phyloP scores from a whole-genome alignment of 1,284 basidiomycete species.

The Phylloboletellus chloephorus region DNA sequence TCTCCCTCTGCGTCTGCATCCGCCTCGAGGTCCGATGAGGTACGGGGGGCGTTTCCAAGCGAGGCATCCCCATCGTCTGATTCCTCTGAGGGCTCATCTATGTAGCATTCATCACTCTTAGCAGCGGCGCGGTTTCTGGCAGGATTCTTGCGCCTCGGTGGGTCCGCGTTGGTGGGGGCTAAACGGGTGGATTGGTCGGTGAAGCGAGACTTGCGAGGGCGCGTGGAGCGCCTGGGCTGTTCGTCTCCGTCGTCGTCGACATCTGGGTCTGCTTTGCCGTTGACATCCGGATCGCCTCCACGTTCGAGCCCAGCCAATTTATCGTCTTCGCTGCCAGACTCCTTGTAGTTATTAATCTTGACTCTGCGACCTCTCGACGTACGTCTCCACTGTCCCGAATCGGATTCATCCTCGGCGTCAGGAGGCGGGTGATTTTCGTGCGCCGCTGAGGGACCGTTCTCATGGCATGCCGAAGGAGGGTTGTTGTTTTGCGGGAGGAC shows the following conservation, averaged over 20 bases:
- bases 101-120: slow-evolving; percentile 50
- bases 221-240: slow-evolving; percentile 23
- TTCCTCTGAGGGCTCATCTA: slow-evolving; percentile 44
- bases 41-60: slow-evolving; percentile 48
- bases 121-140: slow-evolving; percentile 30
- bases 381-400: slow-evolving; percentile 28
- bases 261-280: slow-evolving; percentile 28
- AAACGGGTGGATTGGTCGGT: slow-evolving; percentile 27
- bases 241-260: slow-evolving; percentile 32
- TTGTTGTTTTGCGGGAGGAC: slow-evolving; percentile 27
- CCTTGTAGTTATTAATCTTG: slow-evolving; percentile 43
- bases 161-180: slow-evolving; percentile 2
- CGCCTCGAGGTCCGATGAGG: slow-evolving; percentile 42
- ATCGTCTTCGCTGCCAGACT: slow-evolving; percentile 47
- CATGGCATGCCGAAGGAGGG: slow-evolving; percentile 56
- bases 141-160: slow-evolving; percentile 27
- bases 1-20: slow-evolving; percentile 36
- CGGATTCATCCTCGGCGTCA: slow-evolving; percentile 28
- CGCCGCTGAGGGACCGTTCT: slow-evolving; percentile 47
- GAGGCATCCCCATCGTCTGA: slow-evolving; percentile 57
- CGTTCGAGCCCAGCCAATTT: slow-evolving; percentile 1
- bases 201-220: slow-evolving; percentile 22
- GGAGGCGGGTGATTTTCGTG: slow-evolving; percentile 33
- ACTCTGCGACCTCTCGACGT: slow-evolving; percentile 46
- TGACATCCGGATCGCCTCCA: slow-evolving; percentile 16